These are phyloP conservation scores for Candida stauntonica DNA, from an alignment of 805 yeast species.

Conservation along the genomic window DNA sequence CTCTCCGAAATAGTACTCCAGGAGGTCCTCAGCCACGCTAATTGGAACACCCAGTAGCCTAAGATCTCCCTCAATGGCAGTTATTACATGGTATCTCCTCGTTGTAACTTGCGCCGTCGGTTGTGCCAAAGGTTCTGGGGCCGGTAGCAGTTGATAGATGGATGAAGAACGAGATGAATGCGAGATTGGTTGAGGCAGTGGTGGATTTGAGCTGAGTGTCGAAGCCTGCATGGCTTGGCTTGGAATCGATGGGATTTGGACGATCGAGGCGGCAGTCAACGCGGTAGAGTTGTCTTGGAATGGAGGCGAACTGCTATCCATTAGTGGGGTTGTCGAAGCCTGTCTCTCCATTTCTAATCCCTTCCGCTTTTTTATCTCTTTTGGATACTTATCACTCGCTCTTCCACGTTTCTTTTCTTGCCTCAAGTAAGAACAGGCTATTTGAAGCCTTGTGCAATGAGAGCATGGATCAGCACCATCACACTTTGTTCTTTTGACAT, in stretches of 20 bases:
- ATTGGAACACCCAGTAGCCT: constrained; percentile 15
- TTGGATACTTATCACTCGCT: constrained; percentile 40
- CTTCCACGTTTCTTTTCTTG: constrained; percentile 44
- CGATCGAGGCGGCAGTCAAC: too few species aligned
- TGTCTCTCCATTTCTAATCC: background rate
- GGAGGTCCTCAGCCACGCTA: constrained; percentile 23
- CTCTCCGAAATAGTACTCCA: constrained; percentile 20
- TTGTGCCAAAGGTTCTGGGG: too few species aligned
- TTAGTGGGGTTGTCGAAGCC: too few species aligned
- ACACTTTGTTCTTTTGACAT: constrained; percentile 43
- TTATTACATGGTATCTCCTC: constrained; percentile 12
- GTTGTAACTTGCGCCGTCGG: too few species aligned
- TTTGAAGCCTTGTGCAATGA: constrained; percentile 34
- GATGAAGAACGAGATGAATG: too few species aligned
- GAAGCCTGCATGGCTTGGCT: too few species aligned
- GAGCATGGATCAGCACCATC: constrained; percentile 43
- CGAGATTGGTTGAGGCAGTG: too few species aligned
- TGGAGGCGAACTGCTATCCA: background rate
- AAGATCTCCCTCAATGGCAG: constrained; percentile 10
- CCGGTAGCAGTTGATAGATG: too few species aligned
- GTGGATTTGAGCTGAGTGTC: too few species aligned
- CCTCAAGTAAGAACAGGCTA: constrained; percentile 38
- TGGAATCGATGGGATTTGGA: too few species aligned
- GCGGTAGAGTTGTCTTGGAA: too few species aligned
- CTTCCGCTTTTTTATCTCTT: constrained; percentile 26